A percentile compares a stretch with the other conserved stretches of the same genome.
phyloP scores from a whole-genome alignment of 306 rosid genomes.

The Malus domestica region ASM211411v1 NC_041799.1:12556501-12557000 shows the following conservation, averaged over 20 bases:
- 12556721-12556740: not conserved
- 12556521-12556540: slow-evolving; percentile 80
- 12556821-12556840: not conserved
- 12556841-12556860: not conserved
- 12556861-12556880: not conserved
- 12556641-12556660: slow-evolving; percentile 73
- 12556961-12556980: slow-evolving; percentile 1
- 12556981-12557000: not conserved
- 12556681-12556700: not conserved
- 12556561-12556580: slow-evolving; percentile 62
- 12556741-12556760: not conserved
- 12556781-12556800: not conserved
- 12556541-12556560: slow-evolving; percentile 62
- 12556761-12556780: not conserved
- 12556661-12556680: not conserved
- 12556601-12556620: slow-evolving; percentile 93
- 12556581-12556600: slow-evolving; percentile 89
- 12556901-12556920: not conserved
- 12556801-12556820: too few species aligned
- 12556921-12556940: not conserved
- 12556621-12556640: slow-evolving; percentile 98
- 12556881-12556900: not conserved
- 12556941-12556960: slow-evolving; percentile 6
- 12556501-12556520: slow-evolving; percentile 55
- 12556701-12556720: not conserved